These are phyloP conservation scores for Hypoxylon subgilvum DNA, from an alignment of 495 filamentous ascomycete species.

Conservation along the genomic window DNA sequence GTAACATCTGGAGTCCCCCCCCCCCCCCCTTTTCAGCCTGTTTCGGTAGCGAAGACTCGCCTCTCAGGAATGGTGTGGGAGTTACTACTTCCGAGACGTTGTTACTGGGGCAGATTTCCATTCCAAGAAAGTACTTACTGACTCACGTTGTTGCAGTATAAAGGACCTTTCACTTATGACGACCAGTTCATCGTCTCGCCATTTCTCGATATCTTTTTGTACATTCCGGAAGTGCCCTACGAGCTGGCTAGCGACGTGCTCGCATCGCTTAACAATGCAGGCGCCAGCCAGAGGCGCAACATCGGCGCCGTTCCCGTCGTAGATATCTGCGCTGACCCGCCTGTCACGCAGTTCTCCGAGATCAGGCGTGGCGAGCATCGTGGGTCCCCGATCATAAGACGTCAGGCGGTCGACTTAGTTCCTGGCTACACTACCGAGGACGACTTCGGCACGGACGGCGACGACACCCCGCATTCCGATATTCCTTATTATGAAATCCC, in stretches of 20 bases:
- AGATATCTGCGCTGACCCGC: conserved; percentile 53
- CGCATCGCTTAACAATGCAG: conserved; percentile 48
- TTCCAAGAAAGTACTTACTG: too few relatives aligned
- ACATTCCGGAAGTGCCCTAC: conserved; percentile 71
- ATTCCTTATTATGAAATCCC: conserved; percentile 70
- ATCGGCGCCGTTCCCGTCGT: conserved; percentile 41
- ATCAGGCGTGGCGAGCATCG: conserved; percentile 15
- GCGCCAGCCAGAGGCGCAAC: conserved; percentile 49
- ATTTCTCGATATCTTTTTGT: conserved; percentile 74
- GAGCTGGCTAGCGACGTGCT: conserved; percentile 64
- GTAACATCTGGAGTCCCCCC: too few relatives aligned
- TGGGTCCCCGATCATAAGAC: conserved; percentile 42
- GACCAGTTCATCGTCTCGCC: conserved; percentile 79
- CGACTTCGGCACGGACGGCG: conserved; percentile 73
- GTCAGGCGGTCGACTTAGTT: conserved; percentile 51
- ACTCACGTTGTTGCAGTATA: too few relatives aligned
- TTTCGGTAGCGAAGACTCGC: too few relatives aligned
- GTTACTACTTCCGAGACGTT: too few relatives aligned
- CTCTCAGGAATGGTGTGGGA: too few relatives aligned
- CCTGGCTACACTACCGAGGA: conserved; percentile 80
- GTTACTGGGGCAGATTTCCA: too few relatives aligned
- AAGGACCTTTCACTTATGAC: conserved; percentile 80
- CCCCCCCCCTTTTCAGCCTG: too few relatives aligned
- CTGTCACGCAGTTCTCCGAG: conserved; percentile 22
- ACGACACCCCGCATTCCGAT: conserved; percentile 73